Evolutionary conservation across 1,139 yeast species (phyloP), one percentile per base, ranked within the genome.

Genomic region (Pichia sp.): DNA sequence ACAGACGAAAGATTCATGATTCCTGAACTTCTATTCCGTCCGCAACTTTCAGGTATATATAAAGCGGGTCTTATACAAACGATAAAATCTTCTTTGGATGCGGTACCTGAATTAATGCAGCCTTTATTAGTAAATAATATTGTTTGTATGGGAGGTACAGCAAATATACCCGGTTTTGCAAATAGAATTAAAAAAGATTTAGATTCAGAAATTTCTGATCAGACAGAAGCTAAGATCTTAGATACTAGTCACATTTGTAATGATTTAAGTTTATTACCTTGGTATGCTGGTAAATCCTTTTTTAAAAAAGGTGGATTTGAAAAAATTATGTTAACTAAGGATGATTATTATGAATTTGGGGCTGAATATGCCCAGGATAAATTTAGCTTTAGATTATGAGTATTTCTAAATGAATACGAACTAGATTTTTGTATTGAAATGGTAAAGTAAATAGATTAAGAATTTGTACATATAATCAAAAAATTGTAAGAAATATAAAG

Each of bases 321-420:
- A 13, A 72, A 76, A 45, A 76, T 84, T 9, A 73, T 79, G 52
- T 80, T 90, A 24, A 75, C 94, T 1, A 79, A 80, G 53, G 79
- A 80, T 52, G 97, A 90, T 48, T 90, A 89, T 61, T 75, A 79
- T 58, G 97, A 90, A 65, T 85, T 86, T 61, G 97, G 97, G 0
- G 74, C 82, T 16, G 85, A 82, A 55, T 83, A 88, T 83, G 79
- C 86, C 40, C 85, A 80, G 56, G 77, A 80, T 56, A 82, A 84
- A 60, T 84, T 85, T 69, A 89, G 89, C 1, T 82, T 77, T 44
- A 59, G 55, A 43, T 58, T 78, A 73, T 57, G 20, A 36, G 7
- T 22, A n/a, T 22, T 22, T 9, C 7, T 36, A 36, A 13, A 36
- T 36, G 2, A n/a, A 32, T 24, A 18, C 40, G 26, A 35, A 39